Evolutionary conservation across 1,139 yeast genomes (phyloP).

Genomic region (Magnusiomyces clavatus): DNA sequence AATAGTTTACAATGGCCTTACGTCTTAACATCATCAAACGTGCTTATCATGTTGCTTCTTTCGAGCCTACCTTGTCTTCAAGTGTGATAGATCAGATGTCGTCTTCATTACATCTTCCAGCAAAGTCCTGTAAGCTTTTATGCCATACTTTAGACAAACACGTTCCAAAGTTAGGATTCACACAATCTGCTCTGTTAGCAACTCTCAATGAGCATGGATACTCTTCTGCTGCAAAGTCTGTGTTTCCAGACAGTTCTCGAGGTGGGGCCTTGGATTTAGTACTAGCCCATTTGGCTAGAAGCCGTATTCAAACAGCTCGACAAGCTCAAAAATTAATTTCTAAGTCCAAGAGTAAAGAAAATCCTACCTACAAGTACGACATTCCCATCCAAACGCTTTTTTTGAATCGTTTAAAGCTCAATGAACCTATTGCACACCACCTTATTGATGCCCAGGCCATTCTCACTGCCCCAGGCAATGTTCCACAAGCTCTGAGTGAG

Average conservation of each 20-base stretch:
- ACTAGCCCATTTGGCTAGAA: constrained; percentile 53
- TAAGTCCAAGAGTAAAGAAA: constrained; percentile 19
- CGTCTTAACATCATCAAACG: no score
- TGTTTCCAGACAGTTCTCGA: constrained; percentile 40
- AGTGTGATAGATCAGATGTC: neutral
- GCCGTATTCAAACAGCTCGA: constrained; percentile 24
- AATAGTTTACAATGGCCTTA: no score
- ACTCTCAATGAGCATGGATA: constrained; percentile 57
- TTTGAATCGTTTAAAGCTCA: constrained; percentile 53
- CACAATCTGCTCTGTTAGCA: constrained; percentile 48
- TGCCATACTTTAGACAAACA: constrained; percentile 12
- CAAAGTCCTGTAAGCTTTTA: constrained; percentile 10
- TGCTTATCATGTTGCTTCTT: no score
- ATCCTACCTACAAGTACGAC: neutral
- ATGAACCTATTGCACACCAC: constrained; percentile 40
- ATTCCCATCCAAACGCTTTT: constrained; percentile 40
- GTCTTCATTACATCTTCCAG: constrained; percentile 9
- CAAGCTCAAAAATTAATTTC: neutral
- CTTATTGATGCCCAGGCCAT: constrained; percentile 44
- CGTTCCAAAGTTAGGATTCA: constrained; percentile 69
- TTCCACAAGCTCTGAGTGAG: constrained; percentile 49
- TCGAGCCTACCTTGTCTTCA: neutral
- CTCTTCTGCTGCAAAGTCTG: constrained; percentile 58
- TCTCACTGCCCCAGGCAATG: constrained; percentile 48
- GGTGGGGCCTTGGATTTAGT: constrained; percentile 51